phyloP scores from a whole-genome alignment of 208 protist genomes.

The Leishmania gerbilli region DNA sequence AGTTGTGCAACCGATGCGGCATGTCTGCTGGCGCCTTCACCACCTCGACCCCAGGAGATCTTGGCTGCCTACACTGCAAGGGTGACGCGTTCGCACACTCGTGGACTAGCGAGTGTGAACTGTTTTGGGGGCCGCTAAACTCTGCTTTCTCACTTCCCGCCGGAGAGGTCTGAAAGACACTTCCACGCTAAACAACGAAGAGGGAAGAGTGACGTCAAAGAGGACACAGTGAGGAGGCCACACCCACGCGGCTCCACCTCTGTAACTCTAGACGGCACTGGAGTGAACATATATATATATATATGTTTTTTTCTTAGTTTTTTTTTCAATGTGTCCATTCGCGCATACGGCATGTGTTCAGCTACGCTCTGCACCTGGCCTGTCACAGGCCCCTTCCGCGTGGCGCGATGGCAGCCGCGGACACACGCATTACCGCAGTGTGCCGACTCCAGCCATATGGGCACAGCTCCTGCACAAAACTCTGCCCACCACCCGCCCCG shows the following conservation, averaged over 20 bases:
- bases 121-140: conserved; percentile 28
- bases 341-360: neutral
- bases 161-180: neutral
- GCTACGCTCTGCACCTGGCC: neutral
- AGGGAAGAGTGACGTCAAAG: neutral
- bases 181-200: neutral
- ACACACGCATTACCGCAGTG: neutral
- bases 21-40: conserved; percentile 26
- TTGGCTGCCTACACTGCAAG: neutral
- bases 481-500: neutral
- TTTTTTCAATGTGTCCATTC: neutral
- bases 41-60: conserved; percentile 20
- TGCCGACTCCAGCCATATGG: neutral
- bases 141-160: neutral
- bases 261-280: neutral
- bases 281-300: neutral
- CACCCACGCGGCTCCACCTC: neutral
- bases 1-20: conserved; percentile 27
- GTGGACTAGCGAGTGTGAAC: conserved; percentile 40
- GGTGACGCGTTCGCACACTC: conserved; percentile 3
- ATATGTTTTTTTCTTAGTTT: neutral
- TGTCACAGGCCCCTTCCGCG: neutral
- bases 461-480: neutral
- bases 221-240: neutral
- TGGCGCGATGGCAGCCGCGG: neutral